A percentile compares a stretch with the other conserved stretches of the same genome.
Evolutionary conservation across 768 basidiomycete genomes (phyloP).

Genomic region (Mycena venus): DNA sequence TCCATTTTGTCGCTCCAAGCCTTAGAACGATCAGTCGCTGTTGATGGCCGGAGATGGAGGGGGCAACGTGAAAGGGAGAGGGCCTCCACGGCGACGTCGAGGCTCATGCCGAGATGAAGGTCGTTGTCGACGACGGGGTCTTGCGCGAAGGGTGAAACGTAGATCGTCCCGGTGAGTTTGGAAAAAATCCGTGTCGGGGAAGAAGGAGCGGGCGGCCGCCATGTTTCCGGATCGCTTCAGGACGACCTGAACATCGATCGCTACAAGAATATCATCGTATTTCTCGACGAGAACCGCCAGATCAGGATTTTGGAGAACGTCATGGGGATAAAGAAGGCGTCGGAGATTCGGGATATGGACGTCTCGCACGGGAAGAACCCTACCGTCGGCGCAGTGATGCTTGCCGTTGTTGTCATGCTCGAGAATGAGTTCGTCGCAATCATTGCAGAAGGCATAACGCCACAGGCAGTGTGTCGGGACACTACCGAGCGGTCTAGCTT

Average conservation of each 20-base stretch:
- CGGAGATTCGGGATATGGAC: background rate
- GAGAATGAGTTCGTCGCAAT: background rate
- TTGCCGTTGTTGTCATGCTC: background rate
- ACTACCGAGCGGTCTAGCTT: background rate
- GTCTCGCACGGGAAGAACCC: background rate
- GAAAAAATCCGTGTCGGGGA: background rate
- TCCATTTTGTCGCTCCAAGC: too few species aligned
- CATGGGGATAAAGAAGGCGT: background rate
- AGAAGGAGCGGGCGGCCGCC: background rate
- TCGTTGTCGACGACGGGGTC: too few species aligned
- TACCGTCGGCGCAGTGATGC: background rate
- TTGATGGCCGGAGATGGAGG: too few species aligned
- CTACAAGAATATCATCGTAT: background rate
- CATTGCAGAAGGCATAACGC: background rate
- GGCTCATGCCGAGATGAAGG: too few species aligned
- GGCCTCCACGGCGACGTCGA: too few species aligned
- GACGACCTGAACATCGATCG: background rate
- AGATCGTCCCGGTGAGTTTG: too few species aligned
- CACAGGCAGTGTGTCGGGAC: background rate
- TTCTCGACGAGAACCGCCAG: background rate
- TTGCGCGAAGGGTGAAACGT: too few species aligned
- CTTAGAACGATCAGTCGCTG: too few species aligned
- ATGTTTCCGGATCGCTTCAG: background rate
- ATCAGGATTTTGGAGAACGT: background rate
- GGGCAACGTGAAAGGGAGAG: too few species aligned